phyloP scores from a whole-genome alignment of 2,329 filamentous ascomycete species.

The Calonectria pteridis region DNA sequence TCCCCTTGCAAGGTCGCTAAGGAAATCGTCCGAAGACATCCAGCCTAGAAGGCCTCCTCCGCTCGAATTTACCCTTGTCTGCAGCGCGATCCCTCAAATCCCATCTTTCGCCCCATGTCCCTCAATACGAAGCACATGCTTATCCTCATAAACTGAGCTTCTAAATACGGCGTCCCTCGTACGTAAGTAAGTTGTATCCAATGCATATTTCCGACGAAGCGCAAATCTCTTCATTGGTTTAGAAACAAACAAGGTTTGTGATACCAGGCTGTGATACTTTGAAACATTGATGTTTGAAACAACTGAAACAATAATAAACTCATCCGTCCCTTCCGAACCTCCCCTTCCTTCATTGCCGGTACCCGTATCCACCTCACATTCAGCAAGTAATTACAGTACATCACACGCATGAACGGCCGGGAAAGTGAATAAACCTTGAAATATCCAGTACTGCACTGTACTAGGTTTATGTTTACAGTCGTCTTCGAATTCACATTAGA shows the following conservation, averaged over 20 bases:
- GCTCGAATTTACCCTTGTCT: background rate
- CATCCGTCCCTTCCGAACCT: background rate
- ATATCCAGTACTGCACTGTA: background rate
- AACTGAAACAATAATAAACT: slow-evolving; percentile 7
- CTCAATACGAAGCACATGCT: background rate
- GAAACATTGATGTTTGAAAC: slow-evolving; percentile 7
- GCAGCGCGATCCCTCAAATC: background rate
- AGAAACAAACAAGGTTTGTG: background rate
- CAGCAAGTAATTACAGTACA: background rate
- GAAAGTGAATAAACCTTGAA: background rate
- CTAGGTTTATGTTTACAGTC: background rate
- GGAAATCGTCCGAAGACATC: slow-evolving; percentile 10
- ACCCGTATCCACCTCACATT: background rate
- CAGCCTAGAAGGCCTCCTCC: background rate
- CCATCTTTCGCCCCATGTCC: background rate
- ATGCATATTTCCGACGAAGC: background rate
- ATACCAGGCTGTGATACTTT: background rate
- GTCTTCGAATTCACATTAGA: background rate
- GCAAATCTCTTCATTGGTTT: slow-evolving; percentile 1
- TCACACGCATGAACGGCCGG: background rate
- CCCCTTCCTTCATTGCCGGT: background rate
- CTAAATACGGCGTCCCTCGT: background rate
- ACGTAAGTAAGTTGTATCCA: background rate
- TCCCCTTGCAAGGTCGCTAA: slow-evolving; percentile 29
- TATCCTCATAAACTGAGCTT: background rate